phyloP scores from a whole-genome alignment of 805 yeast genomes.

The Kuraishia piskuri region DNA sequence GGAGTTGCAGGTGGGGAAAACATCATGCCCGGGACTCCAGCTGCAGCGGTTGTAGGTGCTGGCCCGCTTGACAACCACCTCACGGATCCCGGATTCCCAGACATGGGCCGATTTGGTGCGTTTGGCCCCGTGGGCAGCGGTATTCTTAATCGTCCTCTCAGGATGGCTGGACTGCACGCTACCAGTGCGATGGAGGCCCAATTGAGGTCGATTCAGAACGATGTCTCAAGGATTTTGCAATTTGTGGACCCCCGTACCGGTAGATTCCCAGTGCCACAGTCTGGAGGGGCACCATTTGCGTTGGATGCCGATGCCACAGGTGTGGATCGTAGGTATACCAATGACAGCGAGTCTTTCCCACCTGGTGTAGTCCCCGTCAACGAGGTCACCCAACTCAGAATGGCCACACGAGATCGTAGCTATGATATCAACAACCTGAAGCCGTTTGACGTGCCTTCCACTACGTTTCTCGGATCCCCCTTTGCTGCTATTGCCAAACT shows the following conservation, averaged over 20 bases:
- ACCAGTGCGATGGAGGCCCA: not conserved
- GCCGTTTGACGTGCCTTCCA: constrained; percentile 27
- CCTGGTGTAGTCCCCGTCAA: constrained; percentile 7
- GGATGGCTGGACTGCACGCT: constrained; percentile 3
- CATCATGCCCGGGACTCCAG: constrained; percentile 1
- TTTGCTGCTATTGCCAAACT: constrained; percentile 29
- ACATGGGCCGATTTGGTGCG: not conserved
- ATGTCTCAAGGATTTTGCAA: not conserved
- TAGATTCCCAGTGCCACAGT: not conserved
- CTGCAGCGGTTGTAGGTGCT: not conserved
- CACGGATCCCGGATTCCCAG: not conserved
- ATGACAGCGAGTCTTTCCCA: constrained; percentile 10
- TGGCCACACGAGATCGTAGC: constrained; percentile 12
- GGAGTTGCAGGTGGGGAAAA: not conserved
- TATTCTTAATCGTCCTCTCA: not conserved
- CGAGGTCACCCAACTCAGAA: constrained; percentile 4
- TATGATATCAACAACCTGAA: constrained; percentile 7
- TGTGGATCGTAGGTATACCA: not conserved
- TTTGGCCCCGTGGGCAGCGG: constrained; percentile 1
- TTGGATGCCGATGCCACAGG: not conserved
- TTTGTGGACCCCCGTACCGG: not conserved
- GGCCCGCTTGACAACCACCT: not conserved
- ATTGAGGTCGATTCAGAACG: constrained; percentile 1
- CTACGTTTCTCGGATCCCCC: constrained; percentile 33
- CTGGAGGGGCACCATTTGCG: not conserved